phyloP scores from a whole-genome alignment of 2,329 filamentous ascomycete genomes.

The Chaetomiaceae sp. region DNA sequence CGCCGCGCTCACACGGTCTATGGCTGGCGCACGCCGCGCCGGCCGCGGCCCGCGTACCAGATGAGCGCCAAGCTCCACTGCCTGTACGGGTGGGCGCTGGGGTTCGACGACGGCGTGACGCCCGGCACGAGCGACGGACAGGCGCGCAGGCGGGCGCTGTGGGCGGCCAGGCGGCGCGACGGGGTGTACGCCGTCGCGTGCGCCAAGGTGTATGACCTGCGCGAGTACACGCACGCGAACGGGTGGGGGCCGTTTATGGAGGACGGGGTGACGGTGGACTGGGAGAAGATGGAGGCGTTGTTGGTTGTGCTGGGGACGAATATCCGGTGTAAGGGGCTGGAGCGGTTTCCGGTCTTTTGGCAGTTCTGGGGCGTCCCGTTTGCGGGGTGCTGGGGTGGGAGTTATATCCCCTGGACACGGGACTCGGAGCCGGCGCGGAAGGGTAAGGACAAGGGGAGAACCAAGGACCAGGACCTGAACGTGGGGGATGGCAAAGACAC shows the following conservation, averaged over 20 bases:
- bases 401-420: constrained; percentile 39
- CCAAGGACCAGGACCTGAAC: no score
- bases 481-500: no score
- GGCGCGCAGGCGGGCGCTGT: neutral
- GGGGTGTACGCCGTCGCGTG: constrained; percentile 57
- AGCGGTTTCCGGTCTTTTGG: constrained; percentile 41
- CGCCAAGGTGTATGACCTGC: constrained; percentile 67
- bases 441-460: no score
- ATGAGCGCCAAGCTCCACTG: constrained; percentile 66
- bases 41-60: constrained; percentile 48
- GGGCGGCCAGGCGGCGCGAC: neutral
- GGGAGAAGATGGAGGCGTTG: constrained; percentile 74
- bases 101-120: constrained; percentile 36
- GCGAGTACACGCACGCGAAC: constrained; percentile 57
- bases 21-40: constrained; percentile 11
- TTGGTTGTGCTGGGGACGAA: constrained; percentile 65
- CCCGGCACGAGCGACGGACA: constrained; percentile 33
- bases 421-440: constrained; percentile 15
- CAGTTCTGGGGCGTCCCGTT: constrained; percentile 54
- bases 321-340: constrained; percentile 44
- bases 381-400: constrained; percentile 48
- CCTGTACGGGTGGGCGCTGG: constrained; percentile 48
- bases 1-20: neutral
- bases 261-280: constrained; percentile 53
- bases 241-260: constrained; percentile 66